phyloP scores from a whole-genome alignment of 441 rosid genomes.

The Melastoma candidum region DNA sequence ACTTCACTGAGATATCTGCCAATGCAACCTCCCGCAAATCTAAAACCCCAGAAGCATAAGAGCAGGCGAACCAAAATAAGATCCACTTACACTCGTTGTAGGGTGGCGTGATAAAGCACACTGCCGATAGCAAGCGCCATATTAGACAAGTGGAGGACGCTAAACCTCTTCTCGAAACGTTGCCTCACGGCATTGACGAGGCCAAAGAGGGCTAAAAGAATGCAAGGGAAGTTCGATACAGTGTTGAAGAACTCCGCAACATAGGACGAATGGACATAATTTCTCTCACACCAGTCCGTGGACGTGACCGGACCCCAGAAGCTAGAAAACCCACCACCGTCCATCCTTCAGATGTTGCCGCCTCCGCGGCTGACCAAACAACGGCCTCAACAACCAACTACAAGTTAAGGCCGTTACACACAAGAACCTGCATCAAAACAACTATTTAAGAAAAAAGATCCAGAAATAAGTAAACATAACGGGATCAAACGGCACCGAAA shows the following conservation, averaged over 20 bases:
- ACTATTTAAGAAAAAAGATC: too few relatives aligned
- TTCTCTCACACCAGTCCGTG: constrained; percentile 76
- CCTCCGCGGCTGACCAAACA: too few relatives aligned
- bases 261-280: constrained; percentile 64
- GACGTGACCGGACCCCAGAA: constrained; percentile 96
- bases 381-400: too few relatives aligned
- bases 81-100: constrained; percentile 59
- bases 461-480: too few relatives aligned
- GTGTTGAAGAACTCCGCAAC: constrained; percentile 91
- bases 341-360: constrained; percentile 32
- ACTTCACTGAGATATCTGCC: too few relatives aligned
- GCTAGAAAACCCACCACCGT: constrained; percentile 56
- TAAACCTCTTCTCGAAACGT: constrained; percentile 90
- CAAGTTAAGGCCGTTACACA: too few relatives aligned
- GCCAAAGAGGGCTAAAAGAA: constrained; percentile 67
- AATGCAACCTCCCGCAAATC: too few relatives aligned
- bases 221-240: constrained; percentile 51
- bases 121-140: constrained; percentile 89
- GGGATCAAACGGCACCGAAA: too few relatives aligned
- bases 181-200: constrained; percentile 77
- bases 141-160: constrained; percentile 82
- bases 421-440: too few relatives aligned
- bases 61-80: neutral
- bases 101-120: constrained; percentile 76
- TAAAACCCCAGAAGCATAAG: neutral